Evolutionary conservation across 2,329 filamentous ascomycete genomes (phyloP), one percentile per base, ranked within the genome.

Genomic region (Rutstroemia sp.): DNA sequence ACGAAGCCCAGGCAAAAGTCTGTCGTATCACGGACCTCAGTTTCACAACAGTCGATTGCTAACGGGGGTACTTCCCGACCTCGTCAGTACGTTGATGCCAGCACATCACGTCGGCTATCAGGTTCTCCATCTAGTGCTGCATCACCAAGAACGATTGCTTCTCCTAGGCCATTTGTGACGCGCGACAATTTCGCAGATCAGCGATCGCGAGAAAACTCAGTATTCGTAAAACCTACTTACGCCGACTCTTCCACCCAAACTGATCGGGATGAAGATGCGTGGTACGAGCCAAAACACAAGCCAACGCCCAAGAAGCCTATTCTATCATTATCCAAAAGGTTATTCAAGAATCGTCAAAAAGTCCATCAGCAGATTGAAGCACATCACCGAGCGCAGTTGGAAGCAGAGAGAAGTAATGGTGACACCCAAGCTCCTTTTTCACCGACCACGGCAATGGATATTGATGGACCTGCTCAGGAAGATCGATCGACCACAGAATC

Each of bases 1-100:
- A 37, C 71, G 61, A 69, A 68, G 58, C 61, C 61, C 23, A 64
- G 66, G 55, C 63, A 69, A 34, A 64, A 64, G 19, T 69, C 68
- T n/a, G 55, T 63, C 9, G 62, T 60, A n/a, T 57, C 63, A 46
- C 65, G 64, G 19, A 52, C 53, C 34, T 59, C 67, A 3, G 54
- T 61, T 14, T 64, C 67, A 34, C 64, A 68, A 39, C 21, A 64
- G 2, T 37, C 60, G 10, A 41, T 45, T 3, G 50, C 61, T 7
- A 60, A 54, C 48, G 46, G 55, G 4, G 68, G 64, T 58, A 52
- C 58, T 6, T 44, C 59, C 17, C 61, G 62, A 41, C 50, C 56
- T 19, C 62, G 61, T 19, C 62, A 67, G 44, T 67, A 69, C 45
- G 59, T 64, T 10, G 67, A 70, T 63, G 62, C 63, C 19, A 65